Evolutionary conservation across 1,139 yeast genomes (phyloP).

Genomic region (Wickerhamomyces sp.): DNA sequence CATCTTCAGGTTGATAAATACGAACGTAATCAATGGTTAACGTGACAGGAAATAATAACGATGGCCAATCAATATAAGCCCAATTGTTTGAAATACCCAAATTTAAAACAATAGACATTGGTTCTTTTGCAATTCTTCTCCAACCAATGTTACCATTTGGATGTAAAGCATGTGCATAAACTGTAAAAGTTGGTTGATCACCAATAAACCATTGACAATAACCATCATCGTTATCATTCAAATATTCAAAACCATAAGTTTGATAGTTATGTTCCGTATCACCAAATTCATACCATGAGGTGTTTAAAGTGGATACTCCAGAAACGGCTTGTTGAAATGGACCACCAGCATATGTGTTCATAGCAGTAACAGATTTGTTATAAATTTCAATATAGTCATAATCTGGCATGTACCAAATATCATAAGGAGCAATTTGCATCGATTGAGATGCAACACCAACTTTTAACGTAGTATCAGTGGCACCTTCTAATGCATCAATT

Average conservation of each 20-base stretch:
- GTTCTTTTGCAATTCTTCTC: constrained; percentile 75
- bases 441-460: constrained; percentile 70
- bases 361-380: constrained; percentile 54
- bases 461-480: constrained; percentile 39
- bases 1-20: constrained; percentile 63
- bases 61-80: constrained; percentile 80
- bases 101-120: constrained; percentile 76
- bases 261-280: constrained; percentile 49
- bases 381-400: constrained; percentile 63
- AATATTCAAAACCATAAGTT: constrained; percentile 70
- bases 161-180: constrained; percentile 58
- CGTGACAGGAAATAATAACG: constrained; percentile 60
- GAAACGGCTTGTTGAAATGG: constrained; percentile 84
- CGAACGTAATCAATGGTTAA: constrained; percentile 73
- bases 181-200: constrained; percentile 55
- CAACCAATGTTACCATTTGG: constrained; percentile 82
- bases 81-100: constrained; percentile 77
- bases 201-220: constrained; percentile 84
- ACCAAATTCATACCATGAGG: constrained; percentile 71
- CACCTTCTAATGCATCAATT: constrained; percentile 80
- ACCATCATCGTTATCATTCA: constrained; percentile 59
- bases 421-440: constrained; percentile 77
- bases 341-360: constrained; percentile 80
- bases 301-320: constrained; percentile 64
- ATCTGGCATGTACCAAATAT: constrained; percentile 82